Conservation (phyloP, 495 filamentous ascomycete species). For the Tuber microsphaerosporum region DNA sequence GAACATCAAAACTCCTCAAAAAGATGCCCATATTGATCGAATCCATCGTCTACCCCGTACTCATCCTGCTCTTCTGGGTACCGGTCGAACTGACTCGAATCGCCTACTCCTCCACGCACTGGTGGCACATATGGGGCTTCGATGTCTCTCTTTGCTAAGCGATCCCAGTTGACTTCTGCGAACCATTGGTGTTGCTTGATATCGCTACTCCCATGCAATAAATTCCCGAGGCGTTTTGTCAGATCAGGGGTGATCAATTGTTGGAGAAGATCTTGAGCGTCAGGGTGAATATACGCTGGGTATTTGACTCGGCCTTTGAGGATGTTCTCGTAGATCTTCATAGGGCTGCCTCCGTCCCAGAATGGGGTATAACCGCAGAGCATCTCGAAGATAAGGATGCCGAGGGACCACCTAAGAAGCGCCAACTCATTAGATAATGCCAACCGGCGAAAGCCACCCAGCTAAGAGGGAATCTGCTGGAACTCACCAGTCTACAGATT, state of each 20-base stretch:
- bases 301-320: constrained; percentile 89
- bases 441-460: constrained; percentile 4
- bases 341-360: constrained; percentile 93
- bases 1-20: constrained; percentile 63
- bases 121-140: constrained; percentile 98
- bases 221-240: constrained; percentile 88
- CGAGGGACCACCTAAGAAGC: constrained; percentile 80
- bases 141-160: constrained; percentile 87
- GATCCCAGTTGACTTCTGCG: constrained; percentile 94
- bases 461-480: constrained; percentile 10
- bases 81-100: constrained; percentile 94
- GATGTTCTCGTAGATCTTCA: constrained; percentile 99
- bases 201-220: constrained; percentile 85
- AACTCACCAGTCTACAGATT: constrained; percentile 89
- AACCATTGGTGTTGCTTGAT: constrained; percentile 97
- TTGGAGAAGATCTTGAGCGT: constrained; percentile 85
- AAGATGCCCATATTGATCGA: constrained; percentile 57
- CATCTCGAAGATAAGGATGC: constrained; percentile 99
- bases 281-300: constrained; percentile 86
- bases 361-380: constrained; percentile 97
- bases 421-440: constrained; percentile 12
- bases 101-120: constrained; percentile 82
- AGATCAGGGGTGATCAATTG: constrained; percentile 89
- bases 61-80: constrained; percentile 94
- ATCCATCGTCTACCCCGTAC: constrained; percentile 49